These are phyloP conservation scores for Coemansia sp. DNA, from an alignment of 371 early-diverging fungal species.

Conservation along the genomic window DNA sequence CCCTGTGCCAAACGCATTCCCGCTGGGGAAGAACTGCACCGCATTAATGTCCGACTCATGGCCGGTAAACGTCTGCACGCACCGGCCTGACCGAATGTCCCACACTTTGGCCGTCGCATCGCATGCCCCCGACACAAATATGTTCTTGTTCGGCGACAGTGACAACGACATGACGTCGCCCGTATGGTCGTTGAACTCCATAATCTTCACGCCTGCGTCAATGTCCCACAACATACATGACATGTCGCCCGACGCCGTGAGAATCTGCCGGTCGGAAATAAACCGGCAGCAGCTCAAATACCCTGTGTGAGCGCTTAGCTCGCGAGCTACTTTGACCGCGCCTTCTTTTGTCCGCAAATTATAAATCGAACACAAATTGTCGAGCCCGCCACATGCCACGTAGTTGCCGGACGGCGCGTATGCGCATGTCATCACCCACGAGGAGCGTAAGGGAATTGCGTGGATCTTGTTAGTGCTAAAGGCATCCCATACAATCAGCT, in stretches of 20 bases:
- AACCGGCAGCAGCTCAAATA: constrained; percentile 97
- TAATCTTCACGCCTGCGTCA: constrained; percentile 89
- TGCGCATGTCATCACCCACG: constrained; percentile 99
- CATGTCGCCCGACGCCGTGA: constrained; percentile 96
- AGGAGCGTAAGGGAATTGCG: constrained; percentile 94
- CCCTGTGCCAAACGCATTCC: constrained; percentile 94
- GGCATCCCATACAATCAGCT: constrained; percentile 98
- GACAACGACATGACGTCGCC: constrained; percentile 97
- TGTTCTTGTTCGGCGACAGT: constrained; percentile 84
- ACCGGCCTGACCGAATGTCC: constrained; percentile 92
- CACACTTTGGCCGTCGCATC: constrained; percentile 97
- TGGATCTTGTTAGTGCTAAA: constrained; percentile 96
- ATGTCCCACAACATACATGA: constrained; percentile 98
- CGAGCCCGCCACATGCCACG: constrained; percentile 99
- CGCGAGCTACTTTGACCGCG: constrained; percentile 87
- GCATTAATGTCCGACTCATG: constrained; percentile 98
- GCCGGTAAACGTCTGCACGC: constrained; percentile 94
- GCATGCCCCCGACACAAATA: constrained; percentile 96
- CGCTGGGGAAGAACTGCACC: constrained; percentile 98
- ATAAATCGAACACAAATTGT: constrained; percentile 97
- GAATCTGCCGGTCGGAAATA: constrained; percentile 87
- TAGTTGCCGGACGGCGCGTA: constrained; percentile 96
- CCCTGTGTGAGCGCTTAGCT: constrained; percentile 92
- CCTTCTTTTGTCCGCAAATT: constrained; percentile 89
- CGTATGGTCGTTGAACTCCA: constrained; percentile 95